phyloP scores from a whole-genome alignment of 176 grass and related monocot genomes.

The Chloris gayana region DNA sequence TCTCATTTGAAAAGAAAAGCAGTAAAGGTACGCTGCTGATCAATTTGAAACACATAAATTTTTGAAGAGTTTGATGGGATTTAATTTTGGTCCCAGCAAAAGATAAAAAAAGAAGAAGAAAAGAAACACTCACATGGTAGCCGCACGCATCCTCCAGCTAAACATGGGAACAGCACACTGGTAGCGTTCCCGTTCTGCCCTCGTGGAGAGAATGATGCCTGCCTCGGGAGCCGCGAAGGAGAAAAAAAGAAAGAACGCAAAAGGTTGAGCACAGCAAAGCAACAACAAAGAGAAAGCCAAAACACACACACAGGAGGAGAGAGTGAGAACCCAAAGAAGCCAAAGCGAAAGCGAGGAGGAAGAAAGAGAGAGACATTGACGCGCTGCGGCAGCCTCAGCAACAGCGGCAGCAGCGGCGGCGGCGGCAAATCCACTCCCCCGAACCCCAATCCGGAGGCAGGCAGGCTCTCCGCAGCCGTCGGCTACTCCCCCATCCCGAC shows the following conservation, averaged over 20 bases:
- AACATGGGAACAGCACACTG: neutral
- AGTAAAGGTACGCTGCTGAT: too few species aligned
- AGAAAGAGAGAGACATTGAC: conserved; percentile 27
- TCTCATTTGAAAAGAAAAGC: neutral
- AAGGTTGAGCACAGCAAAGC: conserved; percentile 36
- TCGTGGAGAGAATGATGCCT: conserved; percentile 61
- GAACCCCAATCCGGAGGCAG: conserved; percentile 1
- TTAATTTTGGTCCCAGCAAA: neutral
- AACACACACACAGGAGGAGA: neutral
- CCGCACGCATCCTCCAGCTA: neutral
- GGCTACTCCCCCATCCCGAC: neutral
- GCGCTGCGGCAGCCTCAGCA: conserved; percentile 11
- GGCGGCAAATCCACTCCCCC: neutral
- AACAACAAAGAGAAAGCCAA: conserved; percentile 36
- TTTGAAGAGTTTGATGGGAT: neutral
- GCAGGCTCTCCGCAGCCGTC: conserved; percentile 15
- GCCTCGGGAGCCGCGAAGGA: conserved; percentile 48
- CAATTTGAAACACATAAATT: neutral
- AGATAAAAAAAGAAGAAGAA: neutral
- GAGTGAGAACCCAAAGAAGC: conserved; percentile 32
- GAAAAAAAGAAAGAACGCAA: conserved; percentile 30
- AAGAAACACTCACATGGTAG: neutral
- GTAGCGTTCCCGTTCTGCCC: conserved; percentile 44
- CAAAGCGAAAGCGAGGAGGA: conserved; percentile 35
- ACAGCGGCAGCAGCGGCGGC: neutral